Conservation (phyloP, 345 rosid species). For the Psidium guajava region DNA sequence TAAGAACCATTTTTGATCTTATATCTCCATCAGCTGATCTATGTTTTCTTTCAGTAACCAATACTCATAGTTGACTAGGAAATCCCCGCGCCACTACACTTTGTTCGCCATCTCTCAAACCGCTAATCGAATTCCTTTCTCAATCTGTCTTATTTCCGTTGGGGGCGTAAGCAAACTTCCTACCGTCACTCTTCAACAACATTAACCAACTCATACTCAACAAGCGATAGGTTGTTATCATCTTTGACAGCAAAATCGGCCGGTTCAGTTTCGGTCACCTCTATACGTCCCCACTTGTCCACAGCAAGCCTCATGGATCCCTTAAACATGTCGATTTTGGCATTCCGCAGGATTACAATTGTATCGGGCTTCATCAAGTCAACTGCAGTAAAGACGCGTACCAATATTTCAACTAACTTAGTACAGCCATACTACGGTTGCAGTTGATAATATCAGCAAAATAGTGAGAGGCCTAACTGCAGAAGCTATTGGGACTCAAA, state of each 20-base stretch:
- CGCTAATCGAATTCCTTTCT: not conserved
- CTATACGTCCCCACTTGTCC: constrained; percentile 9
- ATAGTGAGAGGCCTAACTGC: not conserved
- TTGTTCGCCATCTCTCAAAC: not conserved
- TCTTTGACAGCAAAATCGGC: constrained; percentile 2
- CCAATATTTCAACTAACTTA: not conserved
- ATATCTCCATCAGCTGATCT: not conserved
- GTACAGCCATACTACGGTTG: not conserved
- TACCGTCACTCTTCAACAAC: constrained; percentile 3
- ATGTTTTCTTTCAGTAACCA: not conserved
- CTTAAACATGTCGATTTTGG: constrained; percentile 8
- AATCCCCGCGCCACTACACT: not conserved
- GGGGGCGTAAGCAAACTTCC: not conserved
- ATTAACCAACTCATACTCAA: constrained; percentile 7
- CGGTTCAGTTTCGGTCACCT: not conserved
- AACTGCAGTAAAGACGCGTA: not conserved
- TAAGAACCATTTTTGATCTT: not conserved
- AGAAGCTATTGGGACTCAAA: not conserved
- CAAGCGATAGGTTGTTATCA: constrained; percentile 5
- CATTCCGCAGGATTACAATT: constrained; percentile 3
- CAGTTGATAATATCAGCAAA: not conserved
- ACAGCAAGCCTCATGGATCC: constrained; percentile 11
- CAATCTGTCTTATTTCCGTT: not conserved
- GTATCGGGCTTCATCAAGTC: constrained; percentile 4
- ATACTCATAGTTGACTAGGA: not conserved